Base-by-base conservation (phyloP, 1,139 yeast species). In the Pichia sp. region DNA sequence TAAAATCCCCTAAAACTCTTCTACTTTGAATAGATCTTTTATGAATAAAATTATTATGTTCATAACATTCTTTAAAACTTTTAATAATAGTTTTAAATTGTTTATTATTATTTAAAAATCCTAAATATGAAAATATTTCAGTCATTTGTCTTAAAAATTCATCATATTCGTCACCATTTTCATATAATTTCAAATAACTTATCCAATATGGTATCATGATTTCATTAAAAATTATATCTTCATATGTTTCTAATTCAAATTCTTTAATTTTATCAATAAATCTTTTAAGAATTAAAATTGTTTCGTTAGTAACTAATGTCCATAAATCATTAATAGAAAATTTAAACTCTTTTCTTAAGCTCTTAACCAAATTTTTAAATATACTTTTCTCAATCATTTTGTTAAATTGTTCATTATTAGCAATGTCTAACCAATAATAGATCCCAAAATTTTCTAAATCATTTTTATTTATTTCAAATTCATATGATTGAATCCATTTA, bases 191-290 rank as follows among this genome's bases (percentile, higher is more conserved):
- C 9, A 30, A 37, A 30, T 50, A 52, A 5, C 12, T 26, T 6
- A 30, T 38, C 12, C 39, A 37, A 52, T 55, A 54, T 2, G 47
- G 46, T 8, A 48, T 40, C 39, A 54, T 12, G 7, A 54, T 35
- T 40, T 57, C 59, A 37, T 55, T 52, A 11, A 48, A 48, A 6
- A 56, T 29, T 5, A 51, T 25, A 28, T 39, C 37, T 6, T 28
- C 26, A 40, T 29, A 45, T 27, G 36, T 35, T 10, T 26, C 3
- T 3, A 41, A 12, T 10, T 32, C 6, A 12, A 31, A 32, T 11
- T n/a, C n/a, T 23, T 41, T 29, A 16, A 37, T 23, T 8, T 16
- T 4, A 8, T 25, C 7, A 20, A 41, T n/a, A 33, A 41, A 41
- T 11, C 3, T 8, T 16, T 29, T 25, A n/a, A 32, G 4, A 3